phyloP scores from a whole-genome alignment of 163 green algal genomes.

The Prototheca cutis region DNA sequence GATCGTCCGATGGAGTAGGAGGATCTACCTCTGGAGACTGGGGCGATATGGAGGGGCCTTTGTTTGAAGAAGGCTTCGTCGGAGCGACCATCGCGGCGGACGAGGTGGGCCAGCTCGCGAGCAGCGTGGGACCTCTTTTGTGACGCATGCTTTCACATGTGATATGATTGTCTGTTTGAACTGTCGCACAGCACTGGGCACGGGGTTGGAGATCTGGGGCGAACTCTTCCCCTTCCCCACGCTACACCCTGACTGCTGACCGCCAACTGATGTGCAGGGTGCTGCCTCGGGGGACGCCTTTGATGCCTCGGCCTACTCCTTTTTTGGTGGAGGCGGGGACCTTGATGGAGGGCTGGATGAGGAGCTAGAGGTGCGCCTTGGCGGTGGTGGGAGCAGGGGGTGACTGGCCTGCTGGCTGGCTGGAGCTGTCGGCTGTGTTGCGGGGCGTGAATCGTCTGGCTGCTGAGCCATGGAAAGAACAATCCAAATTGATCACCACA shows the following conservation, averaged over 20 bases:
- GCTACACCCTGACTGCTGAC: not conserved
- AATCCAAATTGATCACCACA: too few species aligned
- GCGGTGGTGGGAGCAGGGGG: too few species aligned
- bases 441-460: too few species aligned
- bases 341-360: constrained; percentile 14
- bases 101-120: not conserved
- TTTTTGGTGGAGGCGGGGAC: constrained; percentile 16
- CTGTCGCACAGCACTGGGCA: too few species aligned
- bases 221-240: too few species aligned
- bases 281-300: not conserved
- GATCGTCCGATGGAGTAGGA: too few species aligned
- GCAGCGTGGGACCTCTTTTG: too few species aligned
- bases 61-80: constrained; percentile 19
- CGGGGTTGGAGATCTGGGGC: not conserved
- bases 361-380: constrained; percentile 23
- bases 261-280: not conserved
- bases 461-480: too few species aligned
- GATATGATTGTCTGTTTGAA: too few species aligned
- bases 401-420: too few species aligned
- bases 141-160: too few species aligned
- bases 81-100: constrained; percentile 6
- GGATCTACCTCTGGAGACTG: not conserved
- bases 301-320: constrained; percentile 14
- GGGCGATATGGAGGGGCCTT: not conserved
- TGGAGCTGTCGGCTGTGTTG: too few species aligned